These are phyloP conservation scores for Dipodascus geniculatus DNA, from an alignment of 805 yeast species.

Conservation along the genomic window DNA sequence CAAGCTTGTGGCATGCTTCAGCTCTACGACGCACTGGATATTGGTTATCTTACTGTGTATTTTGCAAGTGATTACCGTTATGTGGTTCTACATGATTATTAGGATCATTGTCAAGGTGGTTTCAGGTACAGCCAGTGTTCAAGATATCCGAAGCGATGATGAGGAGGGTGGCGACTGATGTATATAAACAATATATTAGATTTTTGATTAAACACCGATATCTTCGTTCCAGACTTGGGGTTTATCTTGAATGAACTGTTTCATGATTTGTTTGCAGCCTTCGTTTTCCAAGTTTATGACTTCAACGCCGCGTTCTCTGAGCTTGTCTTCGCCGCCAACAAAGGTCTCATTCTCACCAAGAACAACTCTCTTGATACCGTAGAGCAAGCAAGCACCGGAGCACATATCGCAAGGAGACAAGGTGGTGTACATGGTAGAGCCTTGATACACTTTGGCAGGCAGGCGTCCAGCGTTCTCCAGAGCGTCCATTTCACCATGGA, in stretches of 20 bases:
- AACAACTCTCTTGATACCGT: conserved; percentile 79
- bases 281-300: conserved; percentile 24
- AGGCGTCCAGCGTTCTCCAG: conserved; percentile 86
- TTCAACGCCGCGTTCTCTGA: conserved; percentile 50
- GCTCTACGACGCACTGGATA: conserved; percentile 22
- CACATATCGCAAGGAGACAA: conserved; percentile 94
- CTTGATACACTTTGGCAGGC: conserved; percentile 64
- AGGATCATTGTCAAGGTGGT: conserved; percentile 61
- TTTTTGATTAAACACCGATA: conserved; percentile 20
- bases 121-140: conserved; percentile 61
- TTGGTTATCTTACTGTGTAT: conserved; percentile 49
- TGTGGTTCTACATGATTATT: conserved; percentile 68
- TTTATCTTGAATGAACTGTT: conserved; percentile 57
- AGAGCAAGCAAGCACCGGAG: conserved; percentile 82
- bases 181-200: neutral
- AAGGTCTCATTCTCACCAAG: conserved; percentile 82
- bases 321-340: conserved; percentile 70
- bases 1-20: conserved; percentile 24
- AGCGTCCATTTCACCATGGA: conserved; percentile 89
- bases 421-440: conserved; percentile 86
- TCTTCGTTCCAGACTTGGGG: conserved; percentile 30
- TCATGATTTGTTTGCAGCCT: conserved; percentile 49
- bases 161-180: conserved; percentile 40
- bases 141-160: conserved; percentile 75
- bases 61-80: conserved; percentile 49